These are phyloP conservation scores for Phytophthora colocasiae DNA, from an alignment of 352 stramenopile species.

Conservation along the genomic window DNA sequence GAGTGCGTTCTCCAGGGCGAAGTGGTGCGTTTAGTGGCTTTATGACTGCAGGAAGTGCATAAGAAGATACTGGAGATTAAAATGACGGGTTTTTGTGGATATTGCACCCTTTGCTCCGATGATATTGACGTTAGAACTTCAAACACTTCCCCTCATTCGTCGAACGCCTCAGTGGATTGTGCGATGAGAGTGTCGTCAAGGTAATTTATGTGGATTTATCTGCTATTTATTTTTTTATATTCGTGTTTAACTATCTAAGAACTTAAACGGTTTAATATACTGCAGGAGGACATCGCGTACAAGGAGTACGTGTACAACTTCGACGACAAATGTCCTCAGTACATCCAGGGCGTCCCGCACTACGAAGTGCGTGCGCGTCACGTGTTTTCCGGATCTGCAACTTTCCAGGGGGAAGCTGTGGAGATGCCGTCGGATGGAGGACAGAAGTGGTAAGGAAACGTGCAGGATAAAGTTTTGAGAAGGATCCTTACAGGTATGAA, in stretches of 20 bases:
- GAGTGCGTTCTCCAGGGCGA: slow-evolving; percentile 85
- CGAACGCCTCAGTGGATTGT: slow-evolving; percentile 77
- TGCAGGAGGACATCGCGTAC: slow-evolving; percentile 85
- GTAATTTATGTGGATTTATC: slow-evolving; percentile 22
- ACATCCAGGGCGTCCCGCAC: slow-evolving; percentile 85
- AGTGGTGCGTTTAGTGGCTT: slow-evolving; percentile 55
- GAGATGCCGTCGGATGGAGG: slow-evolving; percentile 78
- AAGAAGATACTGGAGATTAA: background rate
- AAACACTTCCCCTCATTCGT: slow-evolving; percentile 86
- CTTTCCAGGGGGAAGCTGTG: slow-evolving; percentile 80
- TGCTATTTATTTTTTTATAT: too few relatives aligned
- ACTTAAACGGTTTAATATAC: background rate
- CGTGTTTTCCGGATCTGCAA: slow-evolving; percentile 83
- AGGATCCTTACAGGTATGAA: background rate
- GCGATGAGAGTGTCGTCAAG: slow-evolving; percentile 85
- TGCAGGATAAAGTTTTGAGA: too few relatives aligned
- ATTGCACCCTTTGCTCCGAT: background rate
- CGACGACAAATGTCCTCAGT: slow-evolving; percentile 88
- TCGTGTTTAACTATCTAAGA: background rate
- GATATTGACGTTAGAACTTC: slow-evolving; percentile 58
- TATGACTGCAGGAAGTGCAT: background rate
- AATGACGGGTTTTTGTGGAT: slow-evolving; percentile 1
- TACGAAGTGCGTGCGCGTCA: slow-evolving; percentile 85
- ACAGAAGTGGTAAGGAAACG: slow-evolving; percentile 71
- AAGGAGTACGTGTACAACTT: slow-evolving; percentile 93